Conservation (phyloP, 2,329 filamentous ascomycete genomes). For the Canariomyces notabilis region DNA sequence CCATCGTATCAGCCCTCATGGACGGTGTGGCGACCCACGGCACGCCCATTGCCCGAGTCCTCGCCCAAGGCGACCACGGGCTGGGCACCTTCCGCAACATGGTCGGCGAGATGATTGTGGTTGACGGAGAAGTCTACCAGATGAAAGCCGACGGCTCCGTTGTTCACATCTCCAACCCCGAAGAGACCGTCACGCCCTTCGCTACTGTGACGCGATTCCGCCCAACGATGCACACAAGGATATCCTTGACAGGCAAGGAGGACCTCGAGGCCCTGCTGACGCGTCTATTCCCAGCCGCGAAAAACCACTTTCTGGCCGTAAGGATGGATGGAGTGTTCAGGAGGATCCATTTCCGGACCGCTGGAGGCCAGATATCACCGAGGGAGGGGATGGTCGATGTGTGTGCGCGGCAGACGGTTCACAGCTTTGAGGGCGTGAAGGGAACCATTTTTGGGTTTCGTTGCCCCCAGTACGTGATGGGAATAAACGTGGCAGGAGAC, state of each 20-base stretch:
- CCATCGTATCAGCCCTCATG: slow-evolving; percentile 33
- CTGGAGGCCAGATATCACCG: slow-evolving; percentile 28
- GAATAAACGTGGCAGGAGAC: slow-evolving; percentile 32
- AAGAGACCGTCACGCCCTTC: slow-evolving; percentile 29
- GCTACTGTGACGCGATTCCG: slow-evolving; percentile 31
- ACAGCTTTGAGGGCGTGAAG: slow-evolving; percentile 26
- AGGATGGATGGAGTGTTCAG: slow-evolving; percentile 29
- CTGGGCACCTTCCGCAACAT: slow-evolving; percentile 33
- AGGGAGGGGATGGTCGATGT: slow-evolving; percentile 29
- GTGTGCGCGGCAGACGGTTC: slow-evolving; percentile 26
- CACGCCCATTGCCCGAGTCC: slow-evolving; percentile 27
- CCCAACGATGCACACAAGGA: slow-evolving; percentile 20
- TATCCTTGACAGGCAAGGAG: slow-evolving; percentile 26
- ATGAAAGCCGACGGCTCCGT: slow-evolving; percentile 34
- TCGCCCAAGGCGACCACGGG: slow-evolving; percentile 32
- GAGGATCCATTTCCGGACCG: slow-evolving; percentile 30
- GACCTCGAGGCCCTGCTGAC: slow-evolving; percentile 25
- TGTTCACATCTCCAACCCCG: slow-evolving; percentile 21
- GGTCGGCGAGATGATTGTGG: slow-evolving; percentile 33
- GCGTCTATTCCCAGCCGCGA: slow-evolving; percentile 22
- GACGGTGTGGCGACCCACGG: slow-evolving; percentile 32
- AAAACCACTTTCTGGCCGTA: slow-evolving; percentile 30
- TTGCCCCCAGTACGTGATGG: slow-evolving; percentile 30
- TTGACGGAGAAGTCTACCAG: slow-evolving; percentile 31
- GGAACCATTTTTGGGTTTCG: slow-evolving; percentile 32